Evolutionary conservation across 2,329 filamentous ascomycete species (phyloP).

Genomic region (Achaetomium macrosporum): DNA sequence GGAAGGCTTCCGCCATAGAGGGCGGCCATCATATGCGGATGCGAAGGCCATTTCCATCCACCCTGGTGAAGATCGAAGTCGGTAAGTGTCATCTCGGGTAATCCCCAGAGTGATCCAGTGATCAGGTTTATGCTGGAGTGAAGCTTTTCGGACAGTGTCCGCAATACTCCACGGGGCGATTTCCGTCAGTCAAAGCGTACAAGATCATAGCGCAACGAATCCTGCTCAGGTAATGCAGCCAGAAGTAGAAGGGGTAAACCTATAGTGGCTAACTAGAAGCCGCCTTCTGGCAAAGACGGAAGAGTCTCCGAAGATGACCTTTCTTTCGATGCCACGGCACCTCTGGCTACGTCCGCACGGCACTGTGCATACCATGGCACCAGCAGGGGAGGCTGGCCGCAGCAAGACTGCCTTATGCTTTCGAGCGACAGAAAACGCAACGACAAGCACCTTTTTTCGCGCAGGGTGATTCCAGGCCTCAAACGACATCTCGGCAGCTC

Average conservation of each 20-base stretch:
- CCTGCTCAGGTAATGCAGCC: slow-evolving; percentile 8
- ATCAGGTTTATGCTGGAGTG: slow-evolving; percentile 17
- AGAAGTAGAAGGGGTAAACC: neutral
- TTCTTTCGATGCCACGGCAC: neutral
- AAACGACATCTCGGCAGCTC: neutral
- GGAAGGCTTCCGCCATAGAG: too few species aligned
- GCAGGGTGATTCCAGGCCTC: neutral
- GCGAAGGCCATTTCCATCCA: too few species aligned
- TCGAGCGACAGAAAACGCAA: neutral
- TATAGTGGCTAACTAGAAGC: slow-evolving; percentile 13
- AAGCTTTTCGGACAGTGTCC: neutral
- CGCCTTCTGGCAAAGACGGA: slow-evolving; percentile 2
- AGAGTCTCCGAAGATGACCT: neutral
- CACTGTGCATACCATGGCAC: neutral
- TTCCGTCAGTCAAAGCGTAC: neutral
- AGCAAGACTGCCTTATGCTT: neutral
- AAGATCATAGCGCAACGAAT: neutral
- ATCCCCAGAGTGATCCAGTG: slow-evolving; percentile 17
- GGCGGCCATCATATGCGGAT: too few species aligned
- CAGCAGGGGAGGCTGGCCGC: neutral
- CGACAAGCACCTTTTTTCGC: neutral
- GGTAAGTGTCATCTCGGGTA: slow-evolving; percentile 21
- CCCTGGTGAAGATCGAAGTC: slow-evolving; percentile 3
- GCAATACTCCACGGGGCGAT: slow-evolving; percentile 1
- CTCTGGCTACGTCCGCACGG: neutral